A percentile compares a stretch with the other conserved stretches of the same genome.
These are phyloP conservation scores for Phlyctochytrium bullatum DNA, from an alignment of 192 early-diverging fungal genomes.

Conservation along the genomic window DNA sequence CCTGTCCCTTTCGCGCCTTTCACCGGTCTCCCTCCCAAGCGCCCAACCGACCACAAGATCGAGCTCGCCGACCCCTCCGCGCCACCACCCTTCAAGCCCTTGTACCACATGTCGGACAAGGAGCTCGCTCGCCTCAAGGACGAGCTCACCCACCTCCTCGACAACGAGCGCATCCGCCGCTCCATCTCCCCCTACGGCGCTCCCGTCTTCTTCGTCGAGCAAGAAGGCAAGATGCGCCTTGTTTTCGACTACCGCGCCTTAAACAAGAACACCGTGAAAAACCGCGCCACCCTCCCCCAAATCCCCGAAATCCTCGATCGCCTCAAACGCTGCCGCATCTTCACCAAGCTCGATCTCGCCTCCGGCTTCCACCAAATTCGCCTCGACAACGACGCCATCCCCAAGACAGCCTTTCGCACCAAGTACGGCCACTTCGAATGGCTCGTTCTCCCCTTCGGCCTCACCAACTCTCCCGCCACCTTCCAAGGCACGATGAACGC, in stretches of 20 bases:
- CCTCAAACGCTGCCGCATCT: neutral
- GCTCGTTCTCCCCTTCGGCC: conserved; percentile 57
- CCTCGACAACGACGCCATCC: conserved; percentile 10
- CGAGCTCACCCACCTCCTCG: conserved; percentile 14
- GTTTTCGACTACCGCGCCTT: conserved; percentile 15
- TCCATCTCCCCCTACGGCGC: conserved; percentile 19
- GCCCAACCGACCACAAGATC: conserved; percentile 7
- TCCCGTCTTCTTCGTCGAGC: conserved; percentile 20
- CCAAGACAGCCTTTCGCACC: conserved; percentile 34
- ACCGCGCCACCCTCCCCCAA: neutral
- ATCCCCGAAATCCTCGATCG: conserved; percentile 1
- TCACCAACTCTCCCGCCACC: conserved; percentile 55
- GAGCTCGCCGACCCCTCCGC: neutral
- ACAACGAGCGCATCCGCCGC: conserved; percentile 7
- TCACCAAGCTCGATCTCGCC: conserved; percentile 13
- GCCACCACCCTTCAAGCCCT: neutral
- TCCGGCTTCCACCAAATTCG: conserved; percentile 19
- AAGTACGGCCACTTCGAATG: conserved; percentile 45
- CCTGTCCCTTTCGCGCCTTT: conserved; percentile 4
- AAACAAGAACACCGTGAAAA: conserved; percentile 3
- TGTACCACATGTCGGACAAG: conserved; percentile 16
- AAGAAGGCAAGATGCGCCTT: conserved; percentile 17
- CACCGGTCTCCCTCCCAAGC: conserved; percentile 16
- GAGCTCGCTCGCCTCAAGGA: conserved; percentile 12
- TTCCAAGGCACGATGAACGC: conserved; percentile 55